Evolutionary conservation across 176 grass and related monocot species (phyloP).

Genomic region (Carex cristatella): DNA sequence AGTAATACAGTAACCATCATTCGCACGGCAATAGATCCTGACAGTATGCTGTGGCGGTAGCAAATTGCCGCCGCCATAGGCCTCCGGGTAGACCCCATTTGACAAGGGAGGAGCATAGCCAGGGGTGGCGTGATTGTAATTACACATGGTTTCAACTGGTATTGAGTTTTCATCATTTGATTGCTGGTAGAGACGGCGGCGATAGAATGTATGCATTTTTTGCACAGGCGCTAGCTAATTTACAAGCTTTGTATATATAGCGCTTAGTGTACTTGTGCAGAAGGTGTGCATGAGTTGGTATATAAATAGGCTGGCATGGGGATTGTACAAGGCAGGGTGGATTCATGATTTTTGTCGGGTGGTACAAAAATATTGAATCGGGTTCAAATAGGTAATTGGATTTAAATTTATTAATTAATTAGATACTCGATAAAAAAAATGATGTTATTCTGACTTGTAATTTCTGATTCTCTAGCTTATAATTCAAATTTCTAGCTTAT

Average conservation of each 20-base stretch:
- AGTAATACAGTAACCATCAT: constrained; percentile 46
- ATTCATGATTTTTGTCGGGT: too few species aligned
- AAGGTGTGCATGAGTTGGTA: neutral
- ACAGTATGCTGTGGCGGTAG: constrained; percentile 60
- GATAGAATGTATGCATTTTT: constrained; percentile 2
- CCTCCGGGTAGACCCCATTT: constrained; percentile 55
- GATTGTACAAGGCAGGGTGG: neutral
- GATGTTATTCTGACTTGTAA: too few species aligned
- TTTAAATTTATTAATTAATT: too few species aligned
- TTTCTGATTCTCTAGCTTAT: too few species aligned
- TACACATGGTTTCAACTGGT: neutral
- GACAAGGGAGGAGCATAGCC: constrained; percentile 41
- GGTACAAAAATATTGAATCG: too few species aligned
- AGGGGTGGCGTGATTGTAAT: constrained; percentile 30
- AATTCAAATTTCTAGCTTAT: too few species aligned
- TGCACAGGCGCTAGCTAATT: neutral
- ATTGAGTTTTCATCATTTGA: neutral
- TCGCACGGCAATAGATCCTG: constrained; percentile 61
- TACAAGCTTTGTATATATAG: neutral
- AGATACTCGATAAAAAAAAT: too few species aligned
- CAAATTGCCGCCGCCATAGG: constrained; percentile 15
- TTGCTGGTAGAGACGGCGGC: neutral
- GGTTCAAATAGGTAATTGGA: too few species aligned
- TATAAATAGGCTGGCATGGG: neutral
- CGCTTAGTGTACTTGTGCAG: neutral